Base-by-base conservation (phyloP, 805 yeast genomes). In the Nadsonia fulvescens region DNA sequence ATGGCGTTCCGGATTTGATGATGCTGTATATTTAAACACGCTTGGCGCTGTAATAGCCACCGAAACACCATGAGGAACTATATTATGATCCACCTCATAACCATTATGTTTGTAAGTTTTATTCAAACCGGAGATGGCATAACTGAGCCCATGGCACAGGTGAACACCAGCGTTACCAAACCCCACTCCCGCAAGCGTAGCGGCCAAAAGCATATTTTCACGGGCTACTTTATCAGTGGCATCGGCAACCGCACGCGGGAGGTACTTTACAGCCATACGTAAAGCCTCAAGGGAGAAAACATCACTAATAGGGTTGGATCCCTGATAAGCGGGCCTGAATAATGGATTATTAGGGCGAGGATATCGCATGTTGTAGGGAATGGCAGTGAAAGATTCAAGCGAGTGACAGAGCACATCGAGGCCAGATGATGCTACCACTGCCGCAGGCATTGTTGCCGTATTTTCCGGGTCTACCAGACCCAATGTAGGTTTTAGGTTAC, bases 21-120 rank as follows among this genome's bases (percentile, higher is more conserved):
- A 36, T 2, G 49, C 57, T 8, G 56, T 47, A 36, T 43, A 51
- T 23, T 39, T 35, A 43, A 52, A 52, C 10, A 56, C 62, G 15
- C 56, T 51, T 4, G 62, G 62, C n/a, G 60, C 46, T 6, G 60
- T 48, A 6, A 56, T 57, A 9, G 61, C 61, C 11, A 56, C 61
- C 22, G 53, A 44, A 16, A 56, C 59, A 17, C 62, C 62, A 30
- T 56, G 62, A 8, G 62, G 62, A 24, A 56, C 44, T 26, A 49
- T 53, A 26, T 54, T 51, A 37, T 46, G 55, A 36, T 43, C 60
- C 23, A 46, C 58, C 32, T 36, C 42, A 37, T 51, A 52, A 15
- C 53, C 55, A 7, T 42, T 37, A 29, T 52, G 56, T 32, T 38
- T 40, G 36, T 52, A 52, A 5, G 42, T 39, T 24, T 39, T 44